Conservation (phyloP, 139 green algal genomes). For the Pedinophyceae sp. region DNA sequence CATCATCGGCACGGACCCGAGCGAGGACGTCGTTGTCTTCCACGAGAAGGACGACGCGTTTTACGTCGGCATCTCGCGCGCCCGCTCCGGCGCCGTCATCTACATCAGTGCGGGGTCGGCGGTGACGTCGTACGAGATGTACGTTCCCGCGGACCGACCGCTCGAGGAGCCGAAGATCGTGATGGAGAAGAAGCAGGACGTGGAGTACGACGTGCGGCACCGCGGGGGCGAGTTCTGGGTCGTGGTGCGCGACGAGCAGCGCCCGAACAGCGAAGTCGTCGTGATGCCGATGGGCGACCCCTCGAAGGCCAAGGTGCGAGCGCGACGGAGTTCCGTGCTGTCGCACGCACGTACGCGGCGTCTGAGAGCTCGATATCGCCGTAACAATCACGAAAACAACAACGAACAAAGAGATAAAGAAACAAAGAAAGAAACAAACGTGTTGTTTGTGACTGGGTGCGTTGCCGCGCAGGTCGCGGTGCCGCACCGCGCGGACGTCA, state of each 20-base stretch:
- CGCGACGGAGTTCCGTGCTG: no score
- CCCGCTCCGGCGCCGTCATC: constrained; percentile 37
- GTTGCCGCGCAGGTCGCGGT: no score
- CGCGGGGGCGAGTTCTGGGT: constrained; percentile 37
- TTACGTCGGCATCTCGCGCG: constrained; percentile 44
- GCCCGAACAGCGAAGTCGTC: constrained; percentile 69
- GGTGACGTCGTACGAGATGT: constrained; percentile 51
- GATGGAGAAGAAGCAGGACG: constrained; percentile 17
- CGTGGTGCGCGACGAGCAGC: constrained; percentile 29
- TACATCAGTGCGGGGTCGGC: constrained; percentile 24
- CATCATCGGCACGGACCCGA: constrained; percentile 26
- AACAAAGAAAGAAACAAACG: no score
- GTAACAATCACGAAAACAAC: no score
- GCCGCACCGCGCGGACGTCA: constrained; percentile 53
- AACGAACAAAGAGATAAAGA: no score
- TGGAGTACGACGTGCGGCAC: constrained; percentile 52
- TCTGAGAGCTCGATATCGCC: no score
- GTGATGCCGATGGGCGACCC: constrained; percentile 23
- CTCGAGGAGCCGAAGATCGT: constrained; percentile 28
- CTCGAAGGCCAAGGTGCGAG: no score
- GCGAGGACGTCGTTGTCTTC: constrained; percentile 42
- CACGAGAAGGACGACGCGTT: constrained; percentile 64
- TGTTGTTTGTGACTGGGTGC: no score
- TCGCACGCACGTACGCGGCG: no score
- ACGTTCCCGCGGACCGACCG: constrained; percentile 40